Conservation (phyloP, 2,329 filamentous ascomycete genomes). For the Aspergillus felis region DNA sequence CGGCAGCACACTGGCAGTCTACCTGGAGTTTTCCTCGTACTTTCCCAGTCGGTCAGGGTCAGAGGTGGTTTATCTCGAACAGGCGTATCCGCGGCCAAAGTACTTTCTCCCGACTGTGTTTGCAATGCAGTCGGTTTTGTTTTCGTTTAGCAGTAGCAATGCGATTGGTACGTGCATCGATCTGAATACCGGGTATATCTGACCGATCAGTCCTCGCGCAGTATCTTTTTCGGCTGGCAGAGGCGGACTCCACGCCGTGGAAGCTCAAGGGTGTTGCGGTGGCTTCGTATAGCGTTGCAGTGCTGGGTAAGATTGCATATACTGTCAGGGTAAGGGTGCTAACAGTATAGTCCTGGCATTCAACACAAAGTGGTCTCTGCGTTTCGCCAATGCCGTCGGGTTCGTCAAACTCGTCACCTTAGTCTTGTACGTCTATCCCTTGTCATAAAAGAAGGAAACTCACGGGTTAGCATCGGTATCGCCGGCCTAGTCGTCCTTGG, state of each 20-base stretch:
- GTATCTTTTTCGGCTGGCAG: constrained; percentile 59
- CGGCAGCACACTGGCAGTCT: constrained; percentile 53
- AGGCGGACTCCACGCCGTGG: constrained; percentile 53
- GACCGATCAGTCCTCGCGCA: constrained; percentile 52
- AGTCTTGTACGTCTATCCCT: constrained; percentile 45
- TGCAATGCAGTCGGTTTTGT: constrained; percentile 59
- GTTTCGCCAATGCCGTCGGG: constrained; percentile 55
- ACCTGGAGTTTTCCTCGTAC: constrained; percentile 61
- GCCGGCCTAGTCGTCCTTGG: constrained; percentile 61
- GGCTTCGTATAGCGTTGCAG: constrained; percentile 58
- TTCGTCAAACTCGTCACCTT: constrained; percentile 59
- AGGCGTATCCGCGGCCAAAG: constrained; percentile 61
- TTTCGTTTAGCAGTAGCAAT: constrained; percentile 65
- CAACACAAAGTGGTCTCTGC: constrained; percentile 56
- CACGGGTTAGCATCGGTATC: constrained; percentile 45
- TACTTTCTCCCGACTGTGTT: constrained; percentile 63
- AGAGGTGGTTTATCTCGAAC: constrained; percentile 66
- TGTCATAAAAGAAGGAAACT: not conserved
- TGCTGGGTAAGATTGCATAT: constrained; percentile 40
- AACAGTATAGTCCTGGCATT: constrained; percentile 41
- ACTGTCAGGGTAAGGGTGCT: not conserved
- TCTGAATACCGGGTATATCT: not conserved
- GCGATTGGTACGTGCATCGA: constrained; percentile 45
- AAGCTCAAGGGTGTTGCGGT: constrained; percentile 64
- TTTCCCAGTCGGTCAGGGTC: constrained; percentile 64